Evolutionary conservation across 1,284 basidiomycete species (phyloP).

Genomic region (Bjerkandera adusta): DNA sequence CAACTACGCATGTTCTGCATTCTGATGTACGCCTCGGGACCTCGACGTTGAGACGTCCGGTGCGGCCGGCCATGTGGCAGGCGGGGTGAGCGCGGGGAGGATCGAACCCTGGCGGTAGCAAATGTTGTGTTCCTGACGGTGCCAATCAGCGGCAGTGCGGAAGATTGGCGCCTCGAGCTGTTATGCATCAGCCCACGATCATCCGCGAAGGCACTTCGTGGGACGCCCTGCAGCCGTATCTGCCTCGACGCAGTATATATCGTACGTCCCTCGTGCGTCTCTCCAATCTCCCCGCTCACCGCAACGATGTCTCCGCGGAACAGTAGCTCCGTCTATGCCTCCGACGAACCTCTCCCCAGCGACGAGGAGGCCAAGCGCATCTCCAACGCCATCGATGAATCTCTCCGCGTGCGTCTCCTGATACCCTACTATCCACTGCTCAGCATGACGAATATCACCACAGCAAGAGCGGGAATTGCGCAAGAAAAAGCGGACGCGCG

Average conservation of each 20-base stretch:
- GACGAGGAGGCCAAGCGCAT: slow-evolving; percentile 50
- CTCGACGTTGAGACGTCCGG: no score
- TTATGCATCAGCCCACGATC: slow-evolving; percentile 15
- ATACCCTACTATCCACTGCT: not conserved
- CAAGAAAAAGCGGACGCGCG: slow-evolving; percentile 44
- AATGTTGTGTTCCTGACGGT: no score
- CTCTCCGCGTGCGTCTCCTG: slow-evolving; percentile 50
- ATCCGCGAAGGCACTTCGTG: slow-evolving; percentile 19
- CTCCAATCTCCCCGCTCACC: not conserved
- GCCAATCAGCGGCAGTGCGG: slow-evolving; percentile 21
- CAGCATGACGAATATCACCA: slow-evolving; percentile 6
- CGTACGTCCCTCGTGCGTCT: slow-evolving; percentile 8
- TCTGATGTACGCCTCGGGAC: no score
- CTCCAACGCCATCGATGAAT: slow-evolving; percentile 69
- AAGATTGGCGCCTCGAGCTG: slow-evolving; percentile 5
- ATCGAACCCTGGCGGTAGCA: slow-evolving; percentile 7
- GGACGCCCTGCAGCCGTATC: slow-evolving; percentile 12
- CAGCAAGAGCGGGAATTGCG: slow-evolving; percentile 52
- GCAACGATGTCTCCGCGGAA: not conserved
- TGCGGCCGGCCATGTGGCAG: no score
- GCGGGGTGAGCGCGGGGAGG: not conserved
- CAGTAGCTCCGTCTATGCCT: slow-evolving; percentile 15
- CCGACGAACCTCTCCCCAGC: slow-evolving; percentile 24
- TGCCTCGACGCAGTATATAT: slow-evolving; percentile 17
- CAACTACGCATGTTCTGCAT: no score